Percentiles rank a stretch among this genome's conserved stretches.
Conservation (phyloP, 768 basidiomycete genomes). For the Nidularia pulvinata region DNA sequence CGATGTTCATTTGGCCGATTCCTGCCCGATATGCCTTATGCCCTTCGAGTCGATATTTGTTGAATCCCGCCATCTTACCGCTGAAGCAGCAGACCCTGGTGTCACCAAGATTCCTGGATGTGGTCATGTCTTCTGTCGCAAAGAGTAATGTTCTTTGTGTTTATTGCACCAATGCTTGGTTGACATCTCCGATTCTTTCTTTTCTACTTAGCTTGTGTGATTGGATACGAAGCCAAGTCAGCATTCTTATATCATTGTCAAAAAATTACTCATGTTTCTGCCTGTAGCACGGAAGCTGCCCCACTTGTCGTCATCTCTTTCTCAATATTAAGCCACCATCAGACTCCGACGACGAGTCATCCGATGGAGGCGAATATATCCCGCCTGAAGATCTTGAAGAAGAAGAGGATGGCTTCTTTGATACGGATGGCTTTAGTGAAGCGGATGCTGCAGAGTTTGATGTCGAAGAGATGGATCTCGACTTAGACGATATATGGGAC, state of each 20-base stretch:
- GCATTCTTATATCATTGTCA: constrained; percentile 6
- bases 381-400: constrained; percentile 54
- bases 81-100: constrained; percentile 23
- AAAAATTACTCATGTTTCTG: not conserved
- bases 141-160: constrained; percentile 42
- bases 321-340: constrained; percentile 48
- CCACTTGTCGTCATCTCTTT: constrained; percentile 63
- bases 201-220: constrained; percentile 46
- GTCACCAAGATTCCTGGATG: constrained; percentile 60
- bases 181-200: not conserved
- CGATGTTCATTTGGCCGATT: constrained; percentile 44
- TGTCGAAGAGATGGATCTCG: constrained; percentile 31
- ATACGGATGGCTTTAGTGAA: constrained; percentile 38
- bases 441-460: constrained; percentile 34
- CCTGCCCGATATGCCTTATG: constrained; percentile 67
- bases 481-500: constrained; percentile 15
- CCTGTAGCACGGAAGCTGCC: constrained; percentile 68
- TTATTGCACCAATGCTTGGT: not conserved
- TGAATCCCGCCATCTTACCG: constrained; percentile 8
- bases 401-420: constrained; percentile 44
- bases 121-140: constrained; percentile 67
- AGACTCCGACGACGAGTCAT: constrained; percentile 63
- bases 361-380: constrained; percentile 67
- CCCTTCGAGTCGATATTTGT: constrained; percentile 45
- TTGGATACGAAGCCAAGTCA: constrained; percentile 62